Evolutionary conservation across 176 grass and related monocot species (phyloP), one percentile per base, ranked within the genome.

Genomic region (Avena sativa): DNA sequence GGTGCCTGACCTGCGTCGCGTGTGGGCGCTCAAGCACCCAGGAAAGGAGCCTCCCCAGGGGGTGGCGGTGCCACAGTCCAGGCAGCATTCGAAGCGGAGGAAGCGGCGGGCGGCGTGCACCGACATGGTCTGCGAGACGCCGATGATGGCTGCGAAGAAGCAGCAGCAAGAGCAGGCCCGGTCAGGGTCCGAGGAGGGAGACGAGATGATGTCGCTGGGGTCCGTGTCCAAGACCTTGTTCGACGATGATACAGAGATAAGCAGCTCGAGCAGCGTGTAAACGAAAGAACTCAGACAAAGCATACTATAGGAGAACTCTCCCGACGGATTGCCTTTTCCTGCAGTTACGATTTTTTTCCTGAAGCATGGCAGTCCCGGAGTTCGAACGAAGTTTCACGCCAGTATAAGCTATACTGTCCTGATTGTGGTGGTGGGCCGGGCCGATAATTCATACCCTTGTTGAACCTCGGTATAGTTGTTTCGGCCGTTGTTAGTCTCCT

Each of bases 51-150:
- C 79, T 26, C 69, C 76, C 13, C 44, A 40, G 4, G 58, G 9
- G 17, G 78, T 12, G n/a, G 65, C 2, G 4, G 66, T 73, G 77
- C 52, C 63, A 0, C 15, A n/a, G 65, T 76, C 82, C 17, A 83
- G 87, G 62, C 79, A 78, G 47, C 62, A 43, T 6, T 88, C 86
- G 1, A 90, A 90, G 91, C 81, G 82, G 25, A 93, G 87, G 82
- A 96, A 89, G 87, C 59, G 85, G 28, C 82, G 73, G 10, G 44
- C 65, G 0, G 51, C 78, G 2, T 84, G 75, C 88, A 85, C 49
- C 26, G 91, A 93, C 65, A 88, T 93, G 62, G 94, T 99, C 30
- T 90, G 91, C 0, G 96, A 96, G 87, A 98, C 96, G 48, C 96
- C 96, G 13, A 88, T 90, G 90, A 86, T 76, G 0, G 84, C n/a